A percentile compares a stretch with the other conserved stretches of the same genome.
These are phyloP conservation scores for Tuber microsphaerosporum DNA, from an alignment of 495 filamentous ascomycete genomes.

Conservation along the genomic window DNA sequence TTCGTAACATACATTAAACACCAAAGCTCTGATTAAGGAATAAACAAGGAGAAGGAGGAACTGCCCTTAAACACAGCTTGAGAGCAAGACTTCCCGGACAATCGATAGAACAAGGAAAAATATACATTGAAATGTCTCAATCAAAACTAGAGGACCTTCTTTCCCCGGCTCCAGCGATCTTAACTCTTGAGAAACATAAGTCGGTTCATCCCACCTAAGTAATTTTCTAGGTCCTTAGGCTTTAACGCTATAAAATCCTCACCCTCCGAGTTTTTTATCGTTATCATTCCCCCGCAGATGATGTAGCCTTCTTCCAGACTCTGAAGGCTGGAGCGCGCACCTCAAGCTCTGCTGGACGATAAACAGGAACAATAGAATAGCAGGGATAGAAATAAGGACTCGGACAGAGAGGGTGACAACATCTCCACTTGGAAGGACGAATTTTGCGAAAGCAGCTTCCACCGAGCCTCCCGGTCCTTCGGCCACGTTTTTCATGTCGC, in stretches of 20 bases:
- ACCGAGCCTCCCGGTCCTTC: not conserved
- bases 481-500: not conserved
- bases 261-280: no score
- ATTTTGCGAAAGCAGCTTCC: not conserved
- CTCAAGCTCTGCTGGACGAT: not conserved
- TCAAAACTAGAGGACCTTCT: not conserved
- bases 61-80: not conserved
- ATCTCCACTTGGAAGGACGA: not conserved
- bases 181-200: not conserved
- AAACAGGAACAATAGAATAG: not conserved
- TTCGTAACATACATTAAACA: not conserved
- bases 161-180: not conserved
- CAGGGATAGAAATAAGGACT: not conserved
- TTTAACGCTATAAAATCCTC: no score
- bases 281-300: no score
- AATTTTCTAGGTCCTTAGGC: not conserved
- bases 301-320: no score
- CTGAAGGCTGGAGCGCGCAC: not conserved
- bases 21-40: not conserved
- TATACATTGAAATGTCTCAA: not conserved
- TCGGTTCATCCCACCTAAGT: not conserved
- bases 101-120: not conserved
- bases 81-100: not conserved
- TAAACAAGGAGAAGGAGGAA: not conserved
- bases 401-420: not conserved